A percentile compares a stretch with the other conserved stretches of the same genome.
Evolutionary conservation across 2,329 filamentous ascomycete species (phyloP).

Genomic region (Zymoseptoria ardabiliae): DNA sequence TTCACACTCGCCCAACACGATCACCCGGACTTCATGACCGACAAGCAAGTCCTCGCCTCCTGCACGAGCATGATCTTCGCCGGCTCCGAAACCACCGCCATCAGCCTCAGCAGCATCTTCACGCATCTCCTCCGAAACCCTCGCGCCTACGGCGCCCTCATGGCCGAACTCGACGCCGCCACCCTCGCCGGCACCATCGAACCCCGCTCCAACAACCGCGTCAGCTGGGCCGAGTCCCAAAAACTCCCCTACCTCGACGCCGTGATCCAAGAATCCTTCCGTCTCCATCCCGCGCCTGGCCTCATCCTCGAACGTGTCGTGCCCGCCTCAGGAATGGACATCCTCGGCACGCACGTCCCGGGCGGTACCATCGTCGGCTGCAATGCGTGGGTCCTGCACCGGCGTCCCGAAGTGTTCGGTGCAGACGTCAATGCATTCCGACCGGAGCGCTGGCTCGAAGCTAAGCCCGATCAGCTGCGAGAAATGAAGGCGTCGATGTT

Average conservation of each 20-base stretch:
- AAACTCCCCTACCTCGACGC: conserved; percentile 69
- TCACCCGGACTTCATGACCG: conserved; percentile 64
- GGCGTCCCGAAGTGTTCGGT: conserved; percentile 61
- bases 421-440: conserved; percentile 57
- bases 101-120: conserved; percentile 63
- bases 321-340: conserved; percentile 55
- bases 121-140: conserved; percentile 66
- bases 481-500: conserved; percentile 65
- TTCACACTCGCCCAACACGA: conserved; percentile 62
- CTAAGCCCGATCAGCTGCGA: conserved; percentile 49
- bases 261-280: conserved; percentile 69
- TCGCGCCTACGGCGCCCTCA: conserved; percentile 46
- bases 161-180: conserved; percentile 56
- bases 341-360: conserved; percentile 55
- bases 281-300: conserved; percentile 66
- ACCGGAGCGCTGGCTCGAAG: conserved; percentile 60
- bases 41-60: conserved; percentile 61
- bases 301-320: conserved; percentile 67
- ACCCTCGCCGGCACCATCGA: conserved; percentile 44
- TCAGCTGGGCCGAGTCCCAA: conserved; percentile 63
- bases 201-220: conserved; percentile 45
- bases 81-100: conserved; percentile 67
- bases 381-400: conserved; percentile 68
- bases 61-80: conserved; percentile 66
- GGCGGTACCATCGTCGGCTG: conserved; percentile 69